Conservation (phyloP, 257 asterid species). For the Nicotiana obtusifolia region DNA sequence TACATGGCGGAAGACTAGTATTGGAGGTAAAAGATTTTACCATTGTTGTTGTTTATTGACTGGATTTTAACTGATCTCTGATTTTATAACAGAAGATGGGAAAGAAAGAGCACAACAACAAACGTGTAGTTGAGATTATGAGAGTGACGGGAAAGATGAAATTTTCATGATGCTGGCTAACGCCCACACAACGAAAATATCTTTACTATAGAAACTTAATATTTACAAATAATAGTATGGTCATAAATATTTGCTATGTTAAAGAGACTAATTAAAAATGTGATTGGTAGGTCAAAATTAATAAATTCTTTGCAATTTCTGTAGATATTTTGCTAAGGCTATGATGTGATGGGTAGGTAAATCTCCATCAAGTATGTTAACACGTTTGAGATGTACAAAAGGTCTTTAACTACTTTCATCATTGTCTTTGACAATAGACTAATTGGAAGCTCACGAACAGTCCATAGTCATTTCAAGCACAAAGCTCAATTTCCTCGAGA, state of each 20-base stretch:
- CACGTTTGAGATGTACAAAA: not conserved
- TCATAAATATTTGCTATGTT: too few species aligned
- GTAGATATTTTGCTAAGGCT: not conserved
- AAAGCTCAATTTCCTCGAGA: not conserved
- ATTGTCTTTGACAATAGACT: not conserved
- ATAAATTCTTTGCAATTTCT: not conserved
- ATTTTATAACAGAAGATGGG: not conserved
- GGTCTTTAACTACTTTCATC: not conserved
- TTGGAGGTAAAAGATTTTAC: conserved; percentile 20
- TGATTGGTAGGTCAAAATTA: too few species aligned
- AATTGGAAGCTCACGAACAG: not conserved
- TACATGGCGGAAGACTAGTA: conserved; percentile 6
- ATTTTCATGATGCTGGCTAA: not conserved
- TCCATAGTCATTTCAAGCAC: not conserved
- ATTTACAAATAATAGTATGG: not conserved
- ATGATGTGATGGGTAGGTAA: not conserved
- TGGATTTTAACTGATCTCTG: conserved; percentile 14
- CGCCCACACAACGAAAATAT: not conserved
- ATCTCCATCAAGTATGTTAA: not conserved
- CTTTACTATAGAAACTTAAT: not conserved
- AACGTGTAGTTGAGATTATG: not conserved
- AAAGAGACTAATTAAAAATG: too few species aligned
- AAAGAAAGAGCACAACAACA: not conserved
- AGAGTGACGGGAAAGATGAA: not conserved
- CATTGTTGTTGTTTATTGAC: conserved; percentile 11